phyloP scores from a whole-genome alignment of 306 rosid species.

The Dryas drummondii region DNA sequence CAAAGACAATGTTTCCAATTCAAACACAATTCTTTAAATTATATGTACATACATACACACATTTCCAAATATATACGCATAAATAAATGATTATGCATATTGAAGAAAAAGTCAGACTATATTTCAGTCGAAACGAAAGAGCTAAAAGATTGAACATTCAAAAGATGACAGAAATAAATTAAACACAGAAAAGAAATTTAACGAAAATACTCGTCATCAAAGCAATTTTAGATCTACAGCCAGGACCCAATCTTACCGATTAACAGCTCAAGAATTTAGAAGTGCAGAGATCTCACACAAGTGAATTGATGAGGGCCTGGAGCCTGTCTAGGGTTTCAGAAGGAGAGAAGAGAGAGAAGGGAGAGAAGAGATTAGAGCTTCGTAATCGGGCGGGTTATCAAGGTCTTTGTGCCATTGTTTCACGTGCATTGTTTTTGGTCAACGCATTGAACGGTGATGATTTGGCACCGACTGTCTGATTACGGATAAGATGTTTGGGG shows the following conservation, averaged over 20 bases:
- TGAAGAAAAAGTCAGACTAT: neutral
- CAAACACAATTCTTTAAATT: constrained; percentile 7
- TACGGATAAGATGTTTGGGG: neutral
- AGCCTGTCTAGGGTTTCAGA: constrained; percentile 53
- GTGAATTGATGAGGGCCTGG: neutral
- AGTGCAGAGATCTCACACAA: constrained; percentile 17
- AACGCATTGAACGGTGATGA: constrained; percentile 14
- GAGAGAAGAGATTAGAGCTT: constrained; percentile 16
- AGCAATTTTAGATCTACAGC: constrained; percentile 35
- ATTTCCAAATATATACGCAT: neutral
- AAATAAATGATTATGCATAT: neutral
- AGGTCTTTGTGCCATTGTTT: constrained; percentile 7
- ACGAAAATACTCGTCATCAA: neutral
- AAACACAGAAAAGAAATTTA: neutral
- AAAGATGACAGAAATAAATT: neutral
- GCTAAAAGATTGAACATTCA: neutral
- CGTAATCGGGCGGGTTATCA: constrained; percentile 19
- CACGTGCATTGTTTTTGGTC: constrained; percentile 23
- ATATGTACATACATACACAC: neutral
- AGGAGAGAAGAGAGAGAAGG: constrained; percentile 11
- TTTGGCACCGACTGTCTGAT: neutral
- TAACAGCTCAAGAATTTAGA: constrained; percentile 7
- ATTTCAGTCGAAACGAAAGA: neutral
- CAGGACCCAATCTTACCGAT: constrained; percentile 37
- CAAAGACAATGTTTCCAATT: constrained; percentile 10